Evolutionary conservation across 139 green algal genomes (phyloP), one percentile per base, ranked within the genome.

Genomic region (Auxenochlorella pyrenoidosa): DNA sequence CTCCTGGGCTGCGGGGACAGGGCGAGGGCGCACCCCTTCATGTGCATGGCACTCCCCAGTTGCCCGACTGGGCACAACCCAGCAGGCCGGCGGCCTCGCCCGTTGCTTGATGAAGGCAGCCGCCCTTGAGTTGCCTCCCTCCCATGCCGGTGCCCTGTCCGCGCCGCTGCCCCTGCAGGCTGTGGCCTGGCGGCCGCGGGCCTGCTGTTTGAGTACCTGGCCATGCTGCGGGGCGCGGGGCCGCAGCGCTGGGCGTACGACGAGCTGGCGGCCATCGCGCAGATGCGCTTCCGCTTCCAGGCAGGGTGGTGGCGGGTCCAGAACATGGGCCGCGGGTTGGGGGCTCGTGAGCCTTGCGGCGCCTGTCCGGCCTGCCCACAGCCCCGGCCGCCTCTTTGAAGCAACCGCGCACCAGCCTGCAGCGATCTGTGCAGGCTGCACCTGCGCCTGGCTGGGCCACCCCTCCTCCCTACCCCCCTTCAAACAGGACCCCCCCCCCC

Each of bases 191-290:
- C 90, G 30, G 80, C 89, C 19, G 91, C 94, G 44, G 88, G 38
- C 32, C 89, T 98, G 70, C 47, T 98, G 58, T 99, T 98, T 71
- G 73, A 96, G 63, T 99, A 98, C 91, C 77, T 99, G 10, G 73
- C 54, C 30, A 93, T 99, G 94, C 91, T 99, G 86, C 79, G 87
- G 26, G 4, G n/a, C 28, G 87, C 60, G 44, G 95, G 94, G 1
- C 92, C 88, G 0, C 90, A 93, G 84, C 95, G 90, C 72, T 99
- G 97, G 97, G 95, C 97, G 65, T 99, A 93, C 84, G 73, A 94
- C 22, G 97, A 99, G 93, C 87, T 98, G 72, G 87, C 90, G 43
- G 83, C 89, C 36, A 95, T 98, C 10, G 89, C 92, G 2, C 89
- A 94, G 41, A 96, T 97, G 88, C 94, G 93, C 71, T 97, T 95